A percentile compares a stretch with the other conserved stretches of the same genome.
These are phyloP conservation scores for Phellinidium pouzarii DNA, from an alignment of 1,284 basidiomycete species.

Conservation along the genomic window DNA sequence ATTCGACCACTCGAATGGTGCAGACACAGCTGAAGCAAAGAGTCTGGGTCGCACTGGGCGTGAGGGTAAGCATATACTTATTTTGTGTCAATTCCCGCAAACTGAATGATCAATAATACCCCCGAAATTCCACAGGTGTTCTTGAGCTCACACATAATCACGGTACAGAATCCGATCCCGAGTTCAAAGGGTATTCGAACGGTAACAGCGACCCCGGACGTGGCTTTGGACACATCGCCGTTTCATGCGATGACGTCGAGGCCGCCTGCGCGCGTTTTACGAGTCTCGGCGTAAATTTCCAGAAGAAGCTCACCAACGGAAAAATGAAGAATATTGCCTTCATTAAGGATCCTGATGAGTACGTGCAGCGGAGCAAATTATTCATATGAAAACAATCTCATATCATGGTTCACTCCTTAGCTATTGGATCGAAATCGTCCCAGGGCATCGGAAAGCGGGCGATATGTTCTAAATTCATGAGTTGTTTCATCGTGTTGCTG, in stretches of 20 bases:
- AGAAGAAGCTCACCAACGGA: slow-evolving; percentile 84
- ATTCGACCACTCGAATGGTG: slow-evolving; percentile 52
- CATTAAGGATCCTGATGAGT: slow-evolving; percentile 84
- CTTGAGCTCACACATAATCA: slow-evolving; percentile 89
- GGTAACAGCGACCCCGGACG: slow-evolving; percentile 79
- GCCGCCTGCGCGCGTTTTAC: slow-evolving; percentile 84
- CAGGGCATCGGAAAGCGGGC: slow-evolving; percentile 12
- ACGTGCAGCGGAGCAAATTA: slow-evolving; percentile 14
- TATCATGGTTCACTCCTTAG: slow-evolving; percentile 10
- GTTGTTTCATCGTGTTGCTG: too few relatives aligned
- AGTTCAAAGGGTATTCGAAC: slow-evolving; percentile 73
- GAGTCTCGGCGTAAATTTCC: slow-evolving; percentile 75
- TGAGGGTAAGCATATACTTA: slow-evolving; percentile 45
- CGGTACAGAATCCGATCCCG: slow-evolving; percentile 76
- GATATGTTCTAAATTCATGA: slow-evolving; percentile 9
- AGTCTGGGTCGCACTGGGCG: slow-evolving; percentile 42
- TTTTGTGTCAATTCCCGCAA: too few relatives aligned
- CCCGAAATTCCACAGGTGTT: too few relatives aligned
- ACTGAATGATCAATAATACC: too few relatives aligned
- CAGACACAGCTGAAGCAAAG: slow-evolving; percentile 45
- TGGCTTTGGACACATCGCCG: slow-evolving; percentile 85
- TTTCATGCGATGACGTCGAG: slow-evolving; percentile 79
- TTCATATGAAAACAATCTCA: background rate
- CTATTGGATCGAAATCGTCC: slow-evolving; percentile 46
- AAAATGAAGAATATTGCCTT: slow-evolving; percentile 86